Percentiles rank a stretch among this genome's conserved stretches.
Conservation (phyloP, 345 rosid species). For the Microcos paniculata region DNA sequence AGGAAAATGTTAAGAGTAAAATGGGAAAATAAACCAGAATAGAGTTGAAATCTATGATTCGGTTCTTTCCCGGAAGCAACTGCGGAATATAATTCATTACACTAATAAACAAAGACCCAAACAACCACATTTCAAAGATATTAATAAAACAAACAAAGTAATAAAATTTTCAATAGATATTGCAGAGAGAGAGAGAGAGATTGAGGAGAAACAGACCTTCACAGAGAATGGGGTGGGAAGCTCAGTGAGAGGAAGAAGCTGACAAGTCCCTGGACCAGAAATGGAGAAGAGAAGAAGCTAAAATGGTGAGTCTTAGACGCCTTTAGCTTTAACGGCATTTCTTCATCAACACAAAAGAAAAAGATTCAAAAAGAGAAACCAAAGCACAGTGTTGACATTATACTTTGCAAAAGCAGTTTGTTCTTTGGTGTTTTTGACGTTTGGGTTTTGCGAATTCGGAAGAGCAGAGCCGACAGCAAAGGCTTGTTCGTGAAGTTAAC, state of each 20-base stretch:
- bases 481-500: constrained; percentile 15
- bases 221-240: no score
- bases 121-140: background rate
- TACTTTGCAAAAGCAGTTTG: no score
- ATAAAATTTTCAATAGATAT: background rate
- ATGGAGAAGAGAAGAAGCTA: background rate
- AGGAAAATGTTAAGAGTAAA: background rate
- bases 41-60: background rate
- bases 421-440: background rate
- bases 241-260: background rate
- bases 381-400: no score
- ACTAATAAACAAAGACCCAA: background rate
- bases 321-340: constrained; percentile 23
- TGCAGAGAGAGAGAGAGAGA: background rate
- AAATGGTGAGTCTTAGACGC: background rate
- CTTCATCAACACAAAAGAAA: constrained; percentile 24
- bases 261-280: background rate
- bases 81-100: background rate
- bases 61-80: background rate
- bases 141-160: background rate
- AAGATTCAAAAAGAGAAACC: background rate
- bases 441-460: background rate
- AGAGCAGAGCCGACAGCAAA: background rate
- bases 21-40: background rate
- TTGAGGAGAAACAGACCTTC: background rate